phyloP scores from a whole-genome alignment of 495 filamentous ascomycete species.

The Mycothermus thermophilus region DNA sequence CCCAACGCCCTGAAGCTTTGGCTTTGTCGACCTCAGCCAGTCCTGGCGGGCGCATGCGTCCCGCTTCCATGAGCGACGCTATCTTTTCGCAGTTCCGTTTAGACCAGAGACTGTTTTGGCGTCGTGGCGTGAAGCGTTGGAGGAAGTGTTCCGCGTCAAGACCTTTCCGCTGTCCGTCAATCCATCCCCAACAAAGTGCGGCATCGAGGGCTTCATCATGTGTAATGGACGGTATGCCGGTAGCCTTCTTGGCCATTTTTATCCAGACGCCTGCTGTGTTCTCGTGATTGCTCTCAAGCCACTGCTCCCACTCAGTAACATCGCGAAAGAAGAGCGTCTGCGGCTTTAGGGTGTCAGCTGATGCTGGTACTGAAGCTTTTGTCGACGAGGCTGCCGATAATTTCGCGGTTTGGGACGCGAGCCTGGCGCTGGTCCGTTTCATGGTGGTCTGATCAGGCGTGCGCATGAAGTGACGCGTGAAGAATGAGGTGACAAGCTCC shows the following conservation, averaged over 20 bases:
- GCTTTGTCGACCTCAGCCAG: conserved; percentile 37
- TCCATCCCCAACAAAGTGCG: conserved; percentile 47
- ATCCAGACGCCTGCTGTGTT: conserved; percentile 36
- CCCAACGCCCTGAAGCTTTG: conserved; percentile 42
- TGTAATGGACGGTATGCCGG: conserved; percentile 30
- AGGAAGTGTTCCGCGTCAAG: conserved; percentile 30
- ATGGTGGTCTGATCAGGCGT: neutral
- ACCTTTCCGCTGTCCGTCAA: conserved; percentile 38
- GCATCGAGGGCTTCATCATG: conserved; percentile 40
- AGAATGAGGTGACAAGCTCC: neutral
- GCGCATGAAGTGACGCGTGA: too few relatives aligned
- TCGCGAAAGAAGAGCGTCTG: conserved; percentile 8
- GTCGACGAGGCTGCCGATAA: neutral
- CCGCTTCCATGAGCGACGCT: conserved; percentile 23
- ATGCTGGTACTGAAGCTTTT: neutral
- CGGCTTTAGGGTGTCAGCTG: neutral
- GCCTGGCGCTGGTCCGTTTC: neutral
- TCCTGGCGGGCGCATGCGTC: conserved; percentile 35
- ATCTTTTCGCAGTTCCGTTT: conserved; percentile 33
- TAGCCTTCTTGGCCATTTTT: conserved; percentile 39
- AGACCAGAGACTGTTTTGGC: conserved; percentile 41
- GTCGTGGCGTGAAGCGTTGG: conserved; percentile 42
- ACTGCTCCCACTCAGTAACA: conserved; percentile 20
- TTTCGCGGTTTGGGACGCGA: neutral
- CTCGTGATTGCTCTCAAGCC: conserved; percentile 28